These are phyloP conservation scores for Moesziomyces globuligerus DNA, from an alignment of 1,284 basidiomycete genomes.

Conservation along the genomic window DNA sequence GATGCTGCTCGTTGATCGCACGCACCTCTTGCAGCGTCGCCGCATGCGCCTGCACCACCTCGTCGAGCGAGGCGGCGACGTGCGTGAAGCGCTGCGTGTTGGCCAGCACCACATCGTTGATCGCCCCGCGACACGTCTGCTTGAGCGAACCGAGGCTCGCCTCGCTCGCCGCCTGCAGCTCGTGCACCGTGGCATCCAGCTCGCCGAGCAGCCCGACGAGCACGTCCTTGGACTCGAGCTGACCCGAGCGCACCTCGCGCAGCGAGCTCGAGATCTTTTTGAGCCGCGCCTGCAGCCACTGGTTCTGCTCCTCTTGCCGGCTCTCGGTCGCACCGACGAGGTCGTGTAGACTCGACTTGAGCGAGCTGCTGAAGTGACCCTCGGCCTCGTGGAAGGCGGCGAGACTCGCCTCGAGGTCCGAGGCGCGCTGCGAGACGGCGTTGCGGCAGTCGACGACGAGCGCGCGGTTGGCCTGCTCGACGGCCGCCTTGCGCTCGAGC, in stretches of 20 bases:
- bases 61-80: constrained; percentile 65
- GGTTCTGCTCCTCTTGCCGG: constrained; percentile 73
- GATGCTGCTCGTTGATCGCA: constrained; percentile 71
- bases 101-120: constrained; percentile 61
- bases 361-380: constrained; percentile 71
- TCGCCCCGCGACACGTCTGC: constrained; percentile 65
- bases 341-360: constrained; percentile 64
- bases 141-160: constrained; percentile 69
- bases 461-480: constrained; percentile 76
- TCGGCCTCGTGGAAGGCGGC: constrained; percentile 75
- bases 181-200: constrained; percentile 74
- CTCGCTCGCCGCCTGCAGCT: constrained; percentile 73
- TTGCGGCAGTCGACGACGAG: constrained; percentile 75
- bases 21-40: constrained; percentile 74
- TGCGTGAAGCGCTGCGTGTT: constrained; percentile 36
- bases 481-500: constrained; percentile 79
- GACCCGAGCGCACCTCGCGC: constrained; percentile 26
- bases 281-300: constrained; percentile 62
- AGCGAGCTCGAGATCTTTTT: constrained; percentile 22
- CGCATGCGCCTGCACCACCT: constrained; percentile 72
- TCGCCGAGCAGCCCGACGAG: constrained; percentile 74
- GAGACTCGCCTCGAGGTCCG: constrained; percentile 73
- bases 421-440: constrained; percentile 72
- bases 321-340: constrained; percentile 71
- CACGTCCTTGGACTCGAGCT: constrained; percentile 69